These are phyloP conservation scores for Spongiforma sp. DNA, from an alignment of 1,284 basidiomycete species.

Conservation along the genomic window DNA sequence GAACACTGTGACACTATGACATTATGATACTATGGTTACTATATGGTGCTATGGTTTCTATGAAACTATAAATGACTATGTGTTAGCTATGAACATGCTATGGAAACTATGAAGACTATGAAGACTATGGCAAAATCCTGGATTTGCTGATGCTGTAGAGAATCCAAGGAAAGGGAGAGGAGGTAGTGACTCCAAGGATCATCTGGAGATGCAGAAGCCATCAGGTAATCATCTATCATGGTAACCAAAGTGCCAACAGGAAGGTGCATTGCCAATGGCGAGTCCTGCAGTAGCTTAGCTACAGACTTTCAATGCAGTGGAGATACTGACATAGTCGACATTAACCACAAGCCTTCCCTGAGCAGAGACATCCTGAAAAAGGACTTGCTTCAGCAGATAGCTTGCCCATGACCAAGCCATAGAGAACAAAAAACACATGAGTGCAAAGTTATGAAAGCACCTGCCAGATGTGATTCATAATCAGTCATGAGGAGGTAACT, in stretches of 20 bases:
- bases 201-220: constrained; percentile 35
- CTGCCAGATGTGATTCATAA: constrained; percentile 67
- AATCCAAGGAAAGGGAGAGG: constrained; percentile 22
- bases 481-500: constrained; percentile 46
- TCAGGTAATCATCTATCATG: constrained; percentile 57
- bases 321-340: constrained; percentile 51
- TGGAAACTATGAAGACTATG: too few species aligned
- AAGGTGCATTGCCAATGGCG: constrained; percentile 58
- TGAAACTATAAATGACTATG: too few species aligned
- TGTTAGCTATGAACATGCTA: too few species aligned
- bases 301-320: not conserved
- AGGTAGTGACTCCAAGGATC: constrained; percentile 58
- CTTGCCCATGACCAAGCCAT: constrained; percentile 38
- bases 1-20: too few species aligned
- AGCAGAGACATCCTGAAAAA: constrained; percentile 55
- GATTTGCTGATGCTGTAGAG: too few species aligned
- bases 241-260: constrained; percentile 58
- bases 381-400: constrained; percentile 36
- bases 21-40: too few species aligned
- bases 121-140: too few species aligned
- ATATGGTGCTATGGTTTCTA: too few species aligned
- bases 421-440: constrained; percentile 47
- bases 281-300: constrained; percentile 47
- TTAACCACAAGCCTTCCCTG: constrained; percentile 56
- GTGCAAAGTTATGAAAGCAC: constrained; percentile 69